phyloP scores from a whole-genome alignment of 805 yeast genomes.

The Starmerella kuoi region DNA sequence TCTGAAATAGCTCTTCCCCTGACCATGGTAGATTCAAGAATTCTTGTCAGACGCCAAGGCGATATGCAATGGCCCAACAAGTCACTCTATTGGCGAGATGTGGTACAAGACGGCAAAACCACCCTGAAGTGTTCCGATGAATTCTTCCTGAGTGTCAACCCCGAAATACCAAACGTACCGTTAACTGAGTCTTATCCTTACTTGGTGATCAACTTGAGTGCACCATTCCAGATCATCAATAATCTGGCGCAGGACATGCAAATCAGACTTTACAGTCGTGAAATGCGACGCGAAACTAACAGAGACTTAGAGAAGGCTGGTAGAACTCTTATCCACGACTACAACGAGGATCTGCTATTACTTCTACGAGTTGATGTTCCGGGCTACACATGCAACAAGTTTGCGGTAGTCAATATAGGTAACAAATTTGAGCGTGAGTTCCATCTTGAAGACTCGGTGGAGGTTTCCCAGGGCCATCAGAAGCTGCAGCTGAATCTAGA shows the following conservation, averaged over 20 bases:
- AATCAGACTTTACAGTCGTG: slow-evolving; percentile 67
- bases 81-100: slow-evolving; percentile 50
- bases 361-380: slow-evolving; percentile 51
- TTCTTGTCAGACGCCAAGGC: slow-evolving; percentile 52
- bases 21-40: slow-evolving; percentile 41
- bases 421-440: slow-evolving; percentile 36
- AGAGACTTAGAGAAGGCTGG: slow-evolving; percentile 52
- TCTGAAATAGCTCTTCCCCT: slow-evolving; percentile 60
- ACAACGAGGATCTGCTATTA: slow-evolving; percentile 56
- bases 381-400: slow-evolving; percentile 54
- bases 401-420: slow-evolving; percentile 45
- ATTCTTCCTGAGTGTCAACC: slow-evolving; percentile 12
- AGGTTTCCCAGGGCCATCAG: slow-evolving; percentile 50
- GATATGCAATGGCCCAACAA: slow-evolving; percentile 59
- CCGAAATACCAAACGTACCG: slow-evolving; percentile 43
- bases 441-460: slow-evolving; percentile 36
- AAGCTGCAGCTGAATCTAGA: slow-evolving; percentile 49
- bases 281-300: slow-evolving; percentile 52
- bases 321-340: slow-evolving; percentile 66
- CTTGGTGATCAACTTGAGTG: slow-evolving; percentile 59
- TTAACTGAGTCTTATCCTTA: slow-evolving; percentile 71
- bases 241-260: slow-evolving; percentile 69
- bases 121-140: slow-evolving; percentile 46
- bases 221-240: slow-evolving; percentile 80
- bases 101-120: slow-evolving; percentile 34